Base-by-base conservation (phyloP, 1,284 basidiomycete genomes). In the Cutaneotrichosporon cutaneum region DNA sequence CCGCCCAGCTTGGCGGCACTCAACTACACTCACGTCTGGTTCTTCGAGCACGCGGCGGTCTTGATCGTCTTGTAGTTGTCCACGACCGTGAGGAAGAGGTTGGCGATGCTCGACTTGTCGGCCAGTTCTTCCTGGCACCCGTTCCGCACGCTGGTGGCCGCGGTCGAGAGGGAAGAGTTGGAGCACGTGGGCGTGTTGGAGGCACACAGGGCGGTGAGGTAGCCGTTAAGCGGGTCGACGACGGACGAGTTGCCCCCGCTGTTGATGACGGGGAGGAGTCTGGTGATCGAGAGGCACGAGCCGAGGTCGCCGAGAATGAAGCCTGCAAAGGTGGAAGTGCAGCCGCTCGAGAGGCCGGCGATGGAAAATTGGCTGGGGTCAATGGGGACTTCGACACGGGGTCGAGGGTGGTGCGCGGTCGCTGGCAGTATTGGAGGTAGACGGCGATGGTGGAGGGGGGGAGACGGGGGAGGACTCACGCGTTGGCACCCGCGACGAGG, bases 31-130 rank as follows among this genome's bases (percentile, higher is more conserved):
- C 61, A 78, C 76, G 71, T 68, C n/a, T 65, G 30, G 65, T 74
- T 74, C 62, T 71, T 72, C 26, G 72, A 67, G 61, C 77, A 79
- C 8, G 66, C 76, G 2, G 70, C 75, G 18, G 65, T 60, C 52
- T 71, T 56, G 54, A 76, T 61, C 36, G 74, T 56, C 14, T 66
- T 56, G 58, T 79, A 79, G 63, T 69, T 53, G 13, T 65, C 30
- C 13, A 79, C 47, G 9, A 65, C 45, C 3, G 48, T 58, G 13
- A 61, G 33, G 57, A 69, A 42, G 39, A 74, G 71, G 14, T 62
- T 66, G 18, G 69, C 60, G 4, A 77, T 56, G n/a, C 73, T 74
- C 5, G 68, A 54, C 61, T 32, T 26, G 42, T 55, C 39, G 14
- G 55, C 11, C 11, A 63, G 22, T 18, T 68, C 67, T 1, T 24